Conservation (phyloP, 176 grass and related monocot genomes). For the Coix lacrymajobi region DNA sequence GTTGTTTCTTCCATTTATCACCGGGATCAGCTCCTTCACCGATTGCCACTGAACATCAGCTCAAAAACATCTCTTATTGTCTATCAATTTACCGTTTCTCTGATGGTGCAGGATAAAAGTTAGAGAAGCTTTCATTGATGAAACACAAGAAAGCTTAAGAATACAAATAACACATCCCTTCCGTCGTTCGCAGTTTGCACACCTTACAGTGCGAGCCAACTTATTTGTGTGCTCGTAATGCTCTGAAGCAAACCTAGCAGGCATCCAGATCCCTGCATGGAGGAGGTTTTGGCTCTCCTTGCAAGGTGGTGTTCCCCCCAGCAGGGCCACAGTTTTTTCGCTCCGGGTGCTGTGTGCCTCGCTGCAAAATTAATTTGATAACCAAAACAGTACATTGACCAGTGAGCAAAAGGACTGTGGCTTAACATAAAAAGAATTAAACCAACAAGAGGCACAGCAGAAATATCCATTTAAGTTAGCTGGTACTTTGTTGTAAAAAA, state of each 20-base stretch:
- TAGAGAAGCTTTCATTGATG: not conserved
- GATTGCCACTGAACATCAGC: not conserved
- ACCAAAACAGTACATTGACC: not conserved
- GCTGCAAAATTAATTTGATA: slow-evolving; percentile 36
- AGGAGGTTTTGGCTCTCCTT: slow-evolving; percentile 59
- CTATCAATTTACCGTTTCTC: slow-evolving; percentile 22
- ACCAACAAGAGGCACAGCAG: not conserved
- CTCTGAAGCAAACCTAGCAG: slow-evolving; percentile 54
- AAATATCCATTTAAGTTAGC: not conserved
- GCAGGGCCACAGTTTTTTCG: slow-evolving; percentile 71
- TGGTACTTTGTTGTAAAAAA: too few species aligned
- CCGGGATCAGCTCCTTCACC: not conserved
- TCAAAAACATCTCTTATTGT: slow-evolving; percentile 3
- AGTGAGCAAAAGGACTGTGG: not conserved
- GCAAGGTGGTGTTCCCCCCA: slow-evolving; percentile 80
- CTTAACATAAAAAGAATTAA: not conserved
- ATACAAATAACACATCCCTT: slow-evolving; percentile 19
- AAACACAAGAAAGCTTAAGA: slow-evolving; percentile 21
- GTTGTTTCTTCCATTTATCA: not conserved
- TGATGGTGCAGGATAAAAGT: slow-evolving; percentile 6
- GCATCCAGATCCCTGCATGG: slow-evolving; percentile 91
- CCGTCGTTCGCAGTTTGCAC: slow-evolving; percentile 24
- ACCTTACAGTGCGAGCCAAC: slow-evolving; percentile 4
- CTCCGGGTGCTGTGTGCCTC: slow-evolving; percentile 76
- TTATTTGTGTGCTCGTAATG: slow-evolving; percentile 41